A percentile compares a stretch with the other conserved stretches of the same genome.
These are phyloP conservation scores for Xylaria cubensis DNA, from an alignment of 495 filamentous ascomycete species.

Conservation along the genomic window DNA sequence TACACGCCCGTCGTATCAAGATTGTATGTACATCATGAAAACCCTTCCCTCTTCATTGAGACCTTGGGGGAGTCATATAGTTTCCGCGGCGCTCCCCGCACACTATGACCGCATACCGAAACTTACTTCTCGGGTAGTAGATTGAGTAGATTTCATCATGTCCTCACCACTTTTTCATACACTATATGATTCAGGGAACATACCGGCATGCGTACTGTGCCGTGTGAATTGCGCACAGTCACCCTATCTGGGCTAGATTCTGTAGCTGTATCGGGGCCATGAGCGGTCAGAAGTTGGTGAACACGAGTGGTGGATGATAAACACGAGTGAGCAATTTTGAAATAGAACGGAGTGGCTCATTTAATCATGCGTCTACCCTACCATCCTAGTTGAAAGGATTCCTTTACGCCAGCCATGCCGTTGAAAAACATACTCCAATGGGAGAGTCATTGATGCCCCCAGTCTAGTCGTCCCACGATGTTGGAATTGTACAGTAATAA, in stretches of 20 bases:
- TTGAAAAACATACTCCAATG: neutral
- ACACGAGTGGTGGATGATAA: neutral
- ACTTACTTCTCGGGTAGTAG: neutral
- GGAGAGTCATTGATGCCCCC: constrained; percentile 4
- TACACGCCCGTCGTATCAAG: too few species aligned
- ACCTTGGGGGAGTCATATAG: neutral
- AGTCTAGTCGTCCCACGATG: neutral
- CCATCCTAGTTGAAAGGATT: constrained; percentile 30
- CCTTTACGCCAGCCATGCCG: constrained; percentile 18
- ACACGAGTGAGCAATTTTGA: neutral
- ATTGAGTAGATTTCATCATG: neutral
- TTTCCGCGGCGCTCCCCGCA: neutral
- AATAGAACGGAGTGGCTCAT: neutral
- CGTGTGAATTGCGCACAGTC: neutral
- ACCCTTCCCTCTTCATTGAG: neutral
- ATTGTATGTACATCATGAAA: neutral
- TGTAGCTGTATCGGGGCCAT: neutral
- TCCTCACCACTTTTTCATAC: neutral
- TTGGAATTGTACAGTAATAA: constrained; percentile 6
- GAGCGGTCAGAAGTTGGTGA: neutral
- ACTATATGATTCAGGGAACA: constrained; percentile 1
- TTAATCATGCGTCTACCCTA: neutral
- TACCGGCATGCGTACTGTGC: neutral
- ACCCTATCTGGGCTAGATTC: neutral
- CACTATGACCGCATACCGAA: constrained; percentile 13